phyloP scores from a whole-genome alignment of 495 filamentous ascomycete species.

The Aspergillus leporis region DNA sequence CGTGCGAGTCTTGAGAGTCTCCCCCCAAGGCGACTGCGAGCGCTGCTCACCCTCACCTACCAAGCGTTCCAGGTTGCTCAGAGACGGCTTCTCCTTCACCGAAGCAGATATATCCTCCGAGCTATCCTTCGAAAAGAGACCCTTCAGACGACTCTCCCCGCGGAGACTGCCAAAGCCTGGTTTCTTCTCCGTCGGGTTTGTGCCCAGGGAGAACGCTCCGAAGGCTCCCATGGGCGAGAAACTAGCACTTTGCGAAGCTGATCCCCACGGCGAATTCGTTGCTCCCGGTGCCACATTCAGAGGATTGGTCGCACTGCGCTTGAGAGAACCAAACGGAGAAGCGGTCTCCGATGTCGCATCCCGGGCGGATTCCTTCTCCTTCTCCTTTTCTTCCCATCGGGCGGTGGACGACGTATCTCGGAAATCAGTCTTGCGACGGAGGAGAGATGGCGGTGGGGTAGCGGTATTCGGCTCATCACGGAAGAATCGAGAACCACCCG shows the following conservation, averaged over 20 bases:
- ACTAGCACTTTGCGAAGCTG: conserved; percentile 55
- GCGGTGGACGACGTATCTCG: conserved; percentile 46
- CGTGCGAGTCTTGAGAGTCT: conserved; percentile 49
- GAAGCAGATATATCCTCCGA: conserved; percentile 60
- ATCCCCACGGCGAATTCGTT: conserved; percentile 68
- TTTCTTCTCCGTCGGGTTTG: conserved; percentile 61
- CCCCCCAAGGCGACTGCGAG: conserved; percentile 55
- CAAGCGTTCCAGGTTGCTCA: conserved; percentile 54
- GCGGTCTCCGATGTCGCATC: conserved; percentile 42
- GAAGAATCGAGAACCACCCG: conserved; percentile 51
- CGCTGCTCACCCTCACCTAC: conserved; percentile 43
- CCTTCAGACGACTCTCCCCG: conserved; percentile 81
- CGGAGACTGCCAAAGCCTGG: conserved; percentile 64
- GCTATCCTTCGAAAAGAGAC: conserved; percentile 76
- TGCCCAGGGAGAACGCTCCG: conserved; percentile 74
- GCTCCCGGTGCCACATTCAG: conserved; percentile 50
- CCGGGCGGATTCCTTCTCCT: conserved; percentile 41
- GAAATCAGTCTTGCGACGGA: conserved; percentile 73
- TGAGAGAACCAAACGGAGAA: conserved; percentile 61
- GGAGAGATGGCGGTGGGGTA: conserved; percentile 63
- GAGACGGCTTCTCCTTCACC: conserved; percentile 55
- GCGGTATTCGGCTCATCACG: conserved; percentile 61
- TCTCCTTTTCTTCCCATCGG: conserved; percentile 34
- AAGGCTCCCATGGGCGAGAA: conserved; percentile 82
- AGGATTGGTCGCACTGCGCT: conserved; percentile 71